Percentiles rank a stretch among this genome's conserved stretches.
Evolutionary conservation across 306 rosid species (phyloP).

Genomic region (Vachellia pachyceras): DNA sequence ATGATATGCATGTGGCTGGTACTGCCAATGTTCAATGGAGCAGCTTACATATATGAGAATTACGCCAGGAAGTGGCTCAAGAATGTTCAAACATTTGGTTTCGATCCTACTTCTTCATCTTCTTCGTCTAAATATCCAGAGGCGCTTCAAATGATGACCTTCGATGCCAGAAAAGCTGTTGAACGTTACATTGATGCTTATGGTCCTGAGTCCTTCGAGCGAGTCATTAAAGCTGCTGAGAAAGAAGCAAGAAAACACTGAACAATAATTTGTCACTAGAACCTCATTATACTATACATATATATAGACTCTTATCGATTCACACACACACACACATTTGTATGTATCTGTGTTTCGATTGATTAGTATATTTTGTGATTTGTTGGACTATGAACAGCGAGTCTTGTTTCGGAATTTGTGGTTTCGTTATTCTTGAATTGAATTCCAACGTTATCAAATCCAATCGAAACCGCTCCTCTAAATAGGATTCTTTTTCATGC

Average conservation of each 20-base stretch:
- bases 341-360: background rate
- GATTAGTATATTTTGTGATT: background rate
- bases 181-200: conserved; percentile 68
- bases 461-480: background rate
- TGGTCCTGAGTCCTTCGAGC: conserved; percentile 79
- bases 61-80: conserved; percentile 72
- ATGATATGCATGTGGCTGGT: conserved; percentile 87
- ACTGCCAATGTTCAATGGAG: conserved; percentile 88
- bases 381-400: background rate
- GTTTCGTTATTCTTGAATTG: background rate
- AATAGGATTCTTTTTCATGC: background rate
- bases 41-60: conserved; percentile 81
- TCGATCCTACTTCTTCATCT: conserved; percentile 15
- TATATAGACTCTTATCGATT: background rate
- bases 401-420: background rate
- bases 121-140: conserved; percentile 49
- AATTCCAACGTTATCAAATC: too few species aligned
- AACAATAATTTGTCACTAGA: background rate
- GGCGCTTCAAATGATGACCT: conserved; percentile 80
- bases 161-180: conserved; percentile 79
- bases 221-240: conserved; percentile 58
- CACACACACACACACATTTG: background rate
- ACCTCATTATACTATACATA: too few species aligned
- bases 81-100: conserved; percentile 42
- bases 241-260: background rate